phyloP scores from a whole-genome alignment of 148 eudicot genomes.

The Vaccinium vitisidaea region DNA sequence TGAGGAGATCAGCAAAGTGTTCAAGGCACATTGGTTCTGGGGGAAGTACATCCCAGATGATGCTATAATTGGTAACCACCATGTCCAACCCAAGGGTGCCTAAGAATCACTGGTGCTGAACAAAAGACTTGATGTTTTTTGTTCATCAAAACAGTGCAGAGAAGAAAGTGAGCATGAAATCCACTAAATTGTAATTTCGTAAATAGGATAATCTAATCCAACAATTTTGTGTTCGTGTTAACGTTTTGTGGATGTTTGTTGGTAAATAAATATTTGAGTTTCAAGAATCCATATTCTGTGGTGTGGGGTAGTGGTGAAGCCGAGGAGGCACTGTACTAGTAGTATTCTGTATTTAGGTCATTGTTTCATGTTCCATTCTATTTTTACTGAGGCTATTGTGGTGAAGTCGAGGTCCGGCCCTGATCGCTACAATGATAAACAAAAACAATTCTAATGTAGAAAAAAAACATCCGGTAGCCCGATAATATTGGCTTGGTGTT shows the following conservation, averaged over 20 bases:
- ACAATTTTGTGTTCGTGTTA: not conserved
- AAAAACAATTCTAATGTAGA: not conserved
- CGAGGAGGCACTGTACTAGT: no score
- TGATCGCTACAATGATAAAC: not conserved
- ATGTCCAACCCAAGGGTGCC: not conserved
- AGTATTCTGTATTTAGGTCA: not conserved
- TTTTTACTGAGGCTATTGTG: not conserved
- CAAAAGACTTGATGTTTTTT: not conserved
- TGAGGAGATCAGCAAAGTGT: conserved; percentile 33
- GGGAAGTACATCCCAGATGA: conserved; percentile 29
- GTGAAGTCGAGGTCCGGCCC: not conserved
- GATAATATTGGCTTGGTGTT: no score
- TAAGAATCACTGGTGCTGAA: not conserved
- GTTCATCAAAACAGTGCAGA: not conserved
- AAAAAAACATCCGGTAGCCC: not conserved
- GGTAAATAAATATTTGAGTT: not conserved
- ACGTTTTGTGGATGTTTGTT: not conserved
- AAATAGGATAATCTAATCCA: not conserved
- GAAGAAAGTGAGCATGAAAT: not conserved
- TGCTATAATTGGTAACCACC: conserved; percentile 9
- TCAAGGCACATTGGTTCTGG: conserved; percentile 44
- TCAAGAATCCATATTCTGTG: not conserved
- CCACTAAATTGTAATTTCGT: not conserved
- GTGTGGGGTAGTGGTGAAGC: not conserved
- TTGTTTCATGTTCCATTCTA: not conserved